These are phyloP conservation scores for Talaromyces sp. DNA, from an alignment of 2,329 filamentous ascomycete genomes.

Conservation along the genomic window DNA sequence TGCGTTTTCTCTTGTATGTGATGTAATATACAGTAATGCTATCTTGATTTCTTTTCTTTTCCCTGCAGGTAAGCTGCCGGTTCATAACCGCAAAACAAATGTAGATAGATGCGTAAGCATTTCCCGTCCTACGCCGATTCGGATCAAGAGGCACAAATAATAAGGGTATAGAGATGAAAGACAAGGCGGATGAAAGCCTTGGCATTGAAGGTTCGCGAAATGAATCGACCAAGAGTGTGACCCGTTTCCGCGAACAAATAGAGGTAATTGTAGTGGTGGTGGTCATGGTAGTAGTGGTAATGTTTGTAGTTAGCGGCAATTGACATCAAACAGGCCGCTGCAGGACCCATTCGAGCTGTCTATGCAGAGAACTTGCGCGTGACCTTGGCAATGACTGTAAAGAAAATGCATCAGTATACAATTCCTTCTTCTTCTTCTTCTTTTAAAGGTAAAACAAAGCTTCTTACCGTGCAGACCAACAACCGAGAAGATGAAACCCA, in stretches of 20 bases:
- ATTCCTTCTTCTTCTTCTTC: not conserved
- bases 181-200: not conserved
- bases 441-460: not conserved
- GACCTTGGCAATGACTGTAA: constrained; percentile 85
- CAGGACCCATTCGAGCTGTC: constrained; percentile 11
- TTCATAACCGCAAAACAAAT: not conserved
- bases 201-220: not conserved
- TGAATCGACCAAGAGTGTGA: not conserved
- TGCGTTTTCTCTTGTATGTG: not conserved
- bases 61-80: not conserved
- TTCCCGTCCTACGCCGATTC: not conserved
- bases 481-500: constrained; percentile 98
- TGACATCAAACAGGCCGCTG: not conserved
- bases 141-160: not conserved
- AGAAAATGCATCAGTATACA: constrained; percentile 17
- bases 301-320: not conserved
- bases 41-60: not conserved
- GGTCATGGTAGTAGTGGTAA: not conserved
- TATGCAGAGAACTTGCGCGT: constrained; percentile 76
- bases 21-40: not conserved
- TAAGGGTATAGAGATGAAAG: not conserved
- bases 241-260: not conserved
- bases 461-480: constrained; percentile 90
- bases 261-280: not conserved
- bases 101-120: not conserved